A percentile compares a stretch with the other conserved stretches of the same genome.
These are phyloP conservation scores for Gardenia jasminoides DNA, from an alignment of 257 asterid species.

Conservation along the genomic window DNA sequence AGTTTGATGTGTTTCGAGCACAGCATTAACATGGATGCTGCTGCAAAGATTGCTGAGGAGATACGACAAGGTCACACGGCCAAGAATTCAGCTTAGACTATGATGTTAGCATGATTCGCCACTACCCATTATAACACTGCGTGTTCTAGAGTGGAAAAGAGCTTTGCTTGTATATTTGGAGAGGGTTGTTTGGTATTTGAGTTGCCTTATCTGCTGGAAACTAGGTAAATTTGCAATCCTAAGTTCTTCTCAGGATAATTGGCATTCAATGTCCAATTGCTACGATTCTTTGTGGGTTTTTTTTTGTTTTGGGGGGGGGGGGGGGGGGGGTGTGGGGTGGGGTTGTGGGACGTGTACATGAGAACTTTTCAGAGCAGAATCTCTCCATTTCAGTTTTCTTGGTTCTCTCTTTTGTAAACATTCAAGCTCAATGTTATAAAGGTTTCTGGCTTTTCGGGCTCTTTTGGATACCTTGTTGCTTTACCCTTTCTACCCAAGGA, in stretches of 20 bases:
- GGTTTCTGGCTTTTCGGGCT: background rate
- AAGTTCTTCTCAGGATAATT: background rate
- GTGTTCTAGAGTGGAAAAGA: background rate
- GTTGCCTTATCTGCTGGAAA: background rate
- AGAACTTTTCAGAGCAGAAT: background rate
- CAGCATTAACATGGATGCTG: constrained; percentile 19
- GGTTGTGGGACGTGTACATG: background rate
- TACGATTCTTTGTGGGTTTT: too few relatives aligned
- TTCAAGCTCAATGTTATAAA: background rate
- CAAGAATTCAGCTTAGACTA: background rate
- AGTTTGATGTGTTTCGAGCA: constrained; percentile 61
- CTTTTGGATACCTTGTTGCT: background rate
- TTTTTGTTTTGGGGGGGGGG: too few relatives aligned
- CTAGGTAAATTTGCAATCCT: background rate
- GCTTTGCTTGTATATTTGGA: background rate
- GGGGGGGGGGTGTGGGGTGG: too few relatives aligned
- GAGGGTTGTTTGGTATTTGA: background rate
- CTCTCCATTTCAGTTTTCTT: background rate
- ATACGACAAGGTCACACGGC: background rate
- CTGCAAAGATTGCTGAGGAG: constrained; percentile 11
- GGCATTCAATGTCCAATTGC: background rate
- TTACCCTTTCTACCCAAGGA: background rate
- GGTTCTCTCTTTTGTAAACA: background rate
- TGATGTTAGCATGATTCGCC: background rate
- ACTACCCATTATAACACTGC: background rate